Evolutionary conservation across 2,329 filamentous ascomycete species (phyloP), one percentile per base, ranked within the genome.

Genomic region (Diaporthe caulivora): DNA sequence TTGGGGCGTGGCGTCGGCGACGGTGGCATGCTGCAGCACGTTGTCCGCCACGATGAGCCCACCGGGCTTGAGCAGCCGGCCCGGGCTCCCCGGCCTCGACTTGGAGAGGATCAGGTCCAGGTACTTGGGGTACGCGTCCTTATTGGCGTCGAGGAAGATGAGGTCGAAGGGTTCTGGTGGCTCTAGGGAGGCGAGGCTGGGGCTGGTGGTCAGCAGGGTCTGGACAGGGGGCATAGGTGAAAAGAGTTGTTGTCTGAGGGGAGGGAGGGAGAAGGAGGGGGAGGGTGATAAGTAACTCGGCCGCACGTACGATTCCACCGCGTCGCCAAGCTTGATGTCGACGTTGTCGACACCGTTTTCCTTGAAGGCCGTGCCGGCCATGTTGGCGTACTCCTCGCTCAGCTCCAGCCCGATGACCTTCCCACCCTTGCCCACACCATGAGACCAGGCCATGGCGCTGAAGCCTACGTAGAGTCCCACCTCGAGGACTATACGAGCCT

Each of bases 11-110:
- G 73, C 57, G 44, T 86, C 83, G 51, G 85, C 87, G 4, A 90
- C 85, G 17, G 88, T 80, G 9, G 84, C 88, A 9, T 82, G 80
- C 3, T 85, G 85, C 34, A 91, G 82, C 54, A 87, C 83, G 72
- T 90, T 90, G 78, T 90, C 89, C 1, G 86, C 87, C 18, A 90
- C 80, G 74, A 90, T 86, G 72, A 90, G 80, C 0, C 87, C 88
- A 10, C 85, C 87, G 11, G 83, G 78, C 1, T 85, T 83, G 51
- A 90, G 82, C 34, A 90, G 82, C 9, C 87, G 83, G 18, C 75
- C 77, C 3, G 78, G 24, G 8, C 76, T 75, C 2, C 81, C 83
- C 1, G 86, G 82, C 64, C 77, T 77, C 7, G 87, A 89, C 64
- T 80, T 78, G 24, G 80, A 81, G 18, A 89, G 81, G 70, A 89